Conservation (phyloP, 495 filamentous ascomycete species). For the Trichoderma virens region DNA sequence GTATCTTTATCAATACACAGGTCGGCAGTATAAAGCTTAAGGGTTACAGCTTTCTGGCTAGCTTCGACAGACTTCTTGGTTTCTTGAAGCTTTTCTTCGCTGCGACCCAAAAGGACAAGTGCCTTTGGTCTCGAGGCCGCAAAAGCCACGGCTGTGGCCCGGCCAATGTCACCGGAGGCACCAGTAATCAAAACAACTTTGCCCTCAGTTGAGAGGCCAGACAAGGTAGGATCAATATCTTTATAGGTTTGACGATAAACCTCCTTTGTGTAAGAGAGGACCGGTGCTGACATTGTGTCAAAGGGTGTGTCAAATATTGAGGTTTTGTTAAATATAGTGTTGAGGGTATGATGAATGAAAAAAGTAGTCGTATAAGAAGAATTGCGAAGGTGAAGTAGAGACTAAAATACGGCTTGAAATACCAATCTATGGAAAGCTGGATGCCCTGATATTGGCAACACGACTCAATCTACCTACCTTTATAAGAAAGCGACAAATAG, state of each 20-base stretch:
- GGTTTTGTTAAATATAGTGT: too few relatives aligned
- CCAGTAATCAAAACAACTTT: slow-evolving; percentile 36
- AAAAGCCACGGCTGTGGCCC: slow-evolving; percentile 30
- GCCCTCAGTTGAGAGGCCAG: slow-evolving; percentile 21
- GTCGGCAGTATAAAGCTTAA: not conserved
- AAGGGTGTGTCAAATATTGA: too few relatives aligned
- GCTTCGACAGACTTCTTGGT: too few relatives aligned
- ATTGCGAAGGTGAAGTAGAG: too few relatives aligned
- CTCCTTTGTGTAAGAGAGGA: slow-evolving; percentile 12
- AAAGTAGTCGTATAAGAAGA: too few relatives aligned
- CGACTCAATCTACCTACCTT: too few relatives aligned
- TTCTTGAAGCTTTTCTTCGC: too few relatives aligned
- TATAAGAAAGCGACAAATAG: not conserved
- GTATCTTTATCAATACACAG: not conserved
- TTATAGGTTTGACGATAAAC: slow-evolving; percentile 31
- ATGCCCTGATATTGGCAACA: too few relatives aligned
- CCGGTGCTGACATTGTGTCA: slow-evolving; percentile 9
- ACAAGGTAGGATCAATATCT: slow-evolving; percentile 22
- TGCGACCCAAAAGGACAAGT: slow-evolving; percentile 11
- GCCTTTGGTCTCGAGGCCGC: slow-evolving; percentile 27
- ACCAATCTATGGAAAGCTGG: too few relatives aligned
- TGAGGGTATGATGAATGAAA: too few relatives aligned
- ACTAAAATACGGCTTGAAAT: too few relatives aligned
- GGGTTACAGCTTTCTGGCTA: too few relatives aligned
- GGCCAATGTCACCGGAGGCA: slow-evolving; percentile 38